Base-by-base conservation (phyloP, 768 basidiomycete genomes). In the Tephrocybe sp. region DNA sequence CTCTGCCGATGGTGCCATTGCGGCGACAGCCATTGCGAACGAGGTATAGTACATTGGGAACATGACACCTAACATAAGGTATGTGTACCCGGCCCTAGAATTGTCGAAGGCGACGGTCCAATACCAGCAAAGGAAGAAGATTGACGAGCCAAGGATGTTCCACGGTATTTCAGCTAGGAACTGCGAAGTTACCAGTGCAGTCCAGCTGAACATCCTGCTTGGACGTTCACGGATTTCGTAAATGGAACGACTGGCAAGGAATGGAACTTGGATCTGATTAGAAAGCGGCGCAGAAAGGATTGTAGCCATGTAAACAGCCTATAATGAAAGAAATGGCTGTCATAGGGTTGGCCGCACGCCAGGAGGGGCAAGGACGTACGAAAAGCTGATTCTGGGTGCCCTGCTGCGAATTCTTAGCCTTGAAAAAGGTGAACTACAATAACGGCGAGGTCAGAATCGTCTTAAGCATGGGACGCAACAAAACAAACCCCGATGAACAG, bases 101-200 rank as follows among this genome's bases (percentile, higher is more conserved):
- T 60, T 70, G 2, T 72, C 71, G 61, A 83, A 83, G 1, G 83
- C 85, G 20, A 87, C 82, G 1, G 85, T 84, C 81, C 83, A 88
- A 63, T 78, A 89, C 86, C 86, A 89, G 62, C 81, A 85, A 17
- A 84, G 60, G 72, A 82, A 89, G 72, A 82, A 84, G 4, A 88
- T 40, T 0, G 76, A 71, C 0, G 84, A 80, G 21, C 81, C 81
- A 1, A 83, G 12, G 15, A 86, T 78, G 55, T 86, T 85, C 81
- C 83, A 86, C 0, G 85, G 85, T 2, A 86, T 54, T 55, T 86
- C 85, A 6, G 76, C 74, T 3, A 81, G 53, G 51, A 85, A 71
- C 51, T 81, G 81, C 0, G 82, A 70, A 0, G 81, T 78, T 11
- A 81, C 59, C 25, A 84, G 67, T 0, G 83, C 82, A 0, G 78